phyloP scores from a whole-genome alignment of 2,329 filamentous ascomycete species.

The Trichoderma atroviride region DNA sequence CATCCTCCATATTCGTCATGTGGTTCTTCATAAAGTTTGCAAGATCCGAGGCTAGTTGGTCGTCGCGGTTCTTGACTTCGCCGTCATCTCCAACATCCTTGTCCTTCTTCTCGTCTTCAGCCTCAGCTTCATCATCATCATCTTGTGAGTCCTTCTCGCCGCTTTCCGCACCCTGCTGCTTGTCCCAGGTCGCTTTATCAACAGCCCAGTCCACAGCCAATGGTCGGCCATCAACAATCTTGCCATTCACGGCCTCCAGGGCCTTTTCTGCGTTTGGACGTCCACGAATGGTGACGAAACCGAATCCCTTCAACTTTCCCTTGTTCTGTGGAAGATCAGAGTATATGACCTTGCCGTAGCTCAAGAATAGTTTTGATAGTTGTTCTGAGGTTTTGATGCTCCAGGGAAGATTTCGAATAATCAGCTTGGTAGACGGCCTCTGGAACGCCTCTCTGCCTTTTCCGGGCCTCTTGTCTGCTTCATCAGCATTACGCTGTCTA shows the following conservation, averaged over 20 bases:
- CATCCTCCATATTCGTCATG: slow-evolving; percentile 60
- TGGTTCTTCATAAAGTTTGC: slow-evolving; percentile 62
- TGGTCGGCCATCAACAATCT: slow-evolving; percentile 81
- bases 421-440: slow-evolving; percentile 74
- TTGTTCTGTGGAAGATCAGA: slow-evolving; percentile 80
- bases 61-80: slow-evolving; percentile 45
- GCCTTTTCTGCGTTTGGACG: slow-evolving; percentile 91
- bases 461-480: slow-evolving; percentile 51
- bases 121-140: slow-evolving; percentile 30
- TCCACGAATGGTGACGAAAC: slow-evolving; percentile 86
- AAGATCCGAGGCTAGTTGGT: slow-evolving; percentile 49
- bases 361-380: slow-evolving; percentile 75
- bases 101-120: slow-evolving; percentile 31
- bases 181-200: slow-evolving; percentile 83
- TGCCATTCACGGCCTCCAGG: slow-evolving; percentile 83
- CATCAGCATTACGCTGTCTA: slow-evolving; percentile 65
- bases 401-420: slow-evolving; percentile 95
- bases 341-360: slow-evolving; percentile 89
- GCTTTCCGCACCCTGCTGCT: slow-evolving; percentile 53
- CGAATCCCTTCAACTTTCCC: slow-evolving; percentile 80
- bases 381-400: slow-evolving; percentile 87
- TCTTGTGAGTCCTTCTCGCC: slow-evolving; percentile 40
- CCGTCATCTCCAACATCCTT: slow-evolving; percentile 34
- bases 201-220: slow-evolving; percentile 97
- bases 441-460: slow-evolving; percentile 56